These are phyloP conservation scores for Penicillium sp. DNA, from an alignment of 2,329 filamentous ascomycete genomes.

Conservation along the genomic window DNA sequence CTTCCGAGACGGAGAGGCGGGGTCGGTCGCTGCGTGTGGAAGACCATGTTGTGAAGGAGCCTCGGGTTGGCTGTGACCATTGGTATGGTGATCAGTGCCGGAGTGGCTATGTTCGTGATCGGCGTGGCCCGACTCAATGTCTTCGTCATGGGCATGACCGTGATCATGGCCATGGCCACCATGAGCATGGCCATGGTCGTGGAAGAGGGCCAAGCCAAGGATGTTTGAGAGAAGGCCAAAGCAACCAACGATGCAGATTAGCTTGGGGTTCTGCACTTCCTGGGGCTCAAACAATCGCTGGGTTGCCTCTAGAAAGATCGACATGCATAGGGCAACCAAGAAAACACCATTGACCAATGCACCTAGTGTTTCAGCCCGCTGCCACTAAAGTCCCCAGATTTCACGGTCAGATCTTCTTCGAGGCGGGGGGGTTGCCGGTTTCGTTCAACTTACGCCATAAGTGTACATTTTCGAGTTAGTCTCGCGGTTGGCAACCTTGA, in stretches of 20 bases:
- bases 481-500: slow-evolving; percentile 80
- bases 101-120: slow-evolving; percentile 37
- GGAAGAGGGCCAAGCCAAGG: slow-evolving; percentile 83
- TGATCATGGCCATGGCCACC: slow-evolving; percentile 47
- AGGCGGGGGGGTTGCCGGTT: not conserved
- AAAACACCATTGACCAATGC: slow-evolving; percentile 98
- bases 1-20: slow-evolving; percentile 33
- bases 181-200: slow-evolving; percentile 70
- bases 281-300: slow-evolving; percentile 90
- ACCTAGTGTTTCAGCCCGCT: slow-evolving; percentile 93
- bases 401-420: slow-evolving; percentile 10
- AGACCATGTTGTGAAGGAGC: slow-evolving; percentile 25
- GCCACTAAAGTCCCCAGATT: slow-evolving; percentile 62
- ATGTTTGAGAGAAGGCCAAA: slow-evolving; percentile 86
- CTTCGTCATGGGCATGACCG: slow-evolving; percentile 51
- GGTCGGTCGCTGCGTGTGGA: slow-evolving; percentile 27
- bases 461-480: slow-evolving; percentile 86
- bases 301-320: slow-evolving; percentile 93
- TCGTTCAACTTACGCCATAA: slow-evolving; percentile 71
- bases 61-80: slow-evolving; percentile 47
- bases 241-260: slow-evolving; percentile 87
- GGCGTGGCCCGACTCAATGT: slow-evolving; percentile 42
- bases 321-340: slow-evolving; percentile 90
- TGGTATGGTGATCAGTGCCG: slow-evolving; percentile 59
- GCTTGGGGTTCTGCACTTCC: slow-evolving; percentile 76